Base-by-base conservation (phyloP, 1,284 basidiomycete species). In the Flammula alnicola region DNA sequence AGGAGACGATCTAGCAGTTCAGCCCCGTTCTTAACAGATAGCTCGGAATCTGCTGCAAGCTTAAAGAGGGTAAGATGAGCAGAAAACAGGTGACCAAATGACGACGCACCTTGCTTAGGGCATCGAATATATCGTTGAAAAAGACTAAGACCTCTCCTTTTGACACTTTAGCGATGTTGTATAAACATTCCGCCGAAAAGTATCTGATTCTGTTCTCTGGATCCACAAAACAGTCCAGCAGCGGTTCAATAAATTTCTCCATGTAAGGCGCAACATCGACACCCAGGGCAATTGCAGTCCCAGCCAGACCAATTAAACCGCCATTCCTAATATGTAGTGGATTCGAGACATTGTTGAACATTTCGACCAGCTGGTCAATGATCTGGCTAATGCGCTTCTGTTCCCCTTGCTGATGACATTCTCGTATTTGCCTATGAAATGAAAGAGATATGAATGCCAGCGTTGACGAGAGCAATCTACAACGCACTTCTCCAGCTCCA, bases 51-150 rank as follows among this genome's bases (percentile, higher is more conserved):
- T 31, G 96, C 94, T 5, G 95, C 93, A 47, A 99, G 90, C 94
- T 97, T 55, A 11, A 41, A 26, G 22, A 23, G 41, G 8, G 16
- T 30, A 44, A 14, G 3, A 29, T 7, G 27, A 26, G 43, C 32
- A 49, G 44, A 20, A 46, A 20, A 37, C 44, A 27, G 11, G 17
- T 26, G 22, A 17, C 16, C 32, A 26, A 14, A 14, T 14, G 19
- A 25, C 5, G 37, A 61, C 81, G 55, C 60, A 95, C 95, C 79
- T 97, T 98, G 78, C 92, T 95, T 54, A 99, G 79, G 1, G 93
- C 90, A 70, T 99, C 97, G 63, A 99, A 99, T 49, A 98, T 93
- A 52, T 96, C 93, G 66, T 99, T 99, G 74, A 99, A 99, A 69
- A 96, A 98, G 16, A 98, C 86, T 53, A 99, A 74, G 32, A 98